Conservation (phyloP, 2,329 filamentous ascomycete species). For the Grosmannia huntii region DNA sequence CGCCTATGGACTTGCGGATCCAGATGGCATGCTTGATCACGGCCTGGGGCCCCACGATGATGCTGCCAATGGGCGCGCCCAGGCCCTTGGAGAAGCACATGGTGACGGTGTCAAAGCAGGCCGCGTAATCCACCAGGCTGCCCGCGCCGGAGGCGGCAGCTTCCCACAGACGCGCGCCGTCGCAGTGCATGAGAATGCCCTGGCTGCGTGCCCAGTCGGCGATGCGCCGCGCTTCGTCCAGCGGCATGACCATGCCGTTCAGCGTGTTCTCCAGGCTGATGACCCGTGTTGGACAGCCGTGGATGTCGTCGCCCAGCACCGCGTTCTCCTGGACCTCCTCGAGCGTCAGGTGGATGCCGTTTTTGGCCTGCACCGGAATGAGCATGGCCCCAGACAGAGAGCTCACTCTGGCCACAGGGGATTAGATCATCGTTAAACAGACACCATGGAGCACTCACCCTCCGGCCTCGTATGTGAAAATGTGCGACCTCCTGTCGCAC, state of each 20-base stretch:
- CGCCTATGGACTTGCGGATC: conserved; percentile 70
- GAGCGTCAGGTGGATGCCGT: conserved; percentile 61
- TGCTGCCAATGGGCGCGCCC: conserved; percentile 37
- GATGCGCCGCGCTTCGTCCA: conserved; percentile 58
- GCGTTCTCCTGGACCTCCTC: conserved; percentile 60
- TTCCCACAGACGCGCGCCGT: conserved; percentile 40
- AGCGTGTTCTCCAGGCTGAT: conserved; percentile 82
- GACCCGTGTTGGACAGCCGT: conserved; percentile 66
- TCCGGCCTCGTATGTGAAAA: conserved; percentile 54
- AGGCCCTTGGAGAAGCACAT: conserved; percentile 41
- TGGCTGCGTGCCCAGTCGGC: conserved; percentile 50
- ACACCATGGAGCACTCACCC: conserved; percentile 27
- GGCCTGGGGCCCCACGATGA: conserved; percentile 29
- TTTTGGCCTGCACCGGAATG: conserved; percentile 52
- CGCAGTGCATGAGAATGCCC: conserved; percentile 33
- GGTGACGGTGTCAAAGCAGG: conserved; percentile 44
- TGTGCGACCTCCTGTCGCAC: conserved; percentile 67
- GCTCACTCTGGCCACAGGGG: conserved; percentile 43
- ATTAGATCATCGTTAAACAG: background rate
- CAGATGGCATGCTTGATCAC: conserved; percentile 58
- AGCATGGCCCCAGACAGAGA: conserved; percentile 59
- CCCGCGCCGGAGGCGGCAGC: conserved; percentile 30
- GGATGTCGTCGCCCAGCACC: conserved; percentile 56
- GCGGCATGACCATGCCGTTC: conserved; percentile 64
- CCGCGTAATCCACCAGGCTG: conserved; percentile 26